A percentile compares a stretch with the other conserved stretches of the same genome.
phyloP scores from a whole-genome alignment of 495 filamentous ascomycete species.

The Xylaria intraflava region DNA sequence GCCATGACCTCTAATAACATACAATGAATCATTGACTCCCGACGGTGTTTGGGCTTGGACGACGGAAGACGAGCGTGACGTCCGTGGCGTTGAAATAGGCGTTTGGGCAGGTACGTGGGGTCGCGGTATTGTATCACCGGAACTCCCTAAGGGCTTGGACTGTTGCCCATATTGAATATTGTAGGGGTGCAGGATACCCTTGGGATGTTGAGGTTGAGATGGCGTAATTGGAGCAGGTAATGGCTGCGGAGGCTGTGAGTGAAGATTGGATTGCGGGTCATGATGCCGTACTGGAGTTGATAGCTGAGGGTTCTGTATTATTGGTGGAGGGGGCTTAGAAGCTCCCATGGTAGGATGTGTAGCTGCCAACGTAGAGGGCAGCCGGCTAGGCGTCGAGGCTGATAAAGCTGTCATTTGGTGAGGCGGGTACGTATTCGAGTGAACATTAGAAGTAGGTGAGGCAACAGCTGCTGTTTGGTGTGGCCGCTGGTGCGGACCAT shows the following conservation, averaged over 20 bases:
- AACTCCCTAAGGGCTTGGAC: slow-evolving; percentile 24
- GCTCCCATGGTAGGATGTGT: slow-evolving; percentile 13
- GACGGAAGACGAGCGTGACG: slow-evolving; percentile 9
- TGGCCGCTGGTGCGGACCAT: slow-evolving; percentile 18
- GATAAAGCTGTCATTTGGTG: slow-evolving; percentile 17
- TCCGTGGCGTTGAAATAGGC: slow-evolving; percentile 14
- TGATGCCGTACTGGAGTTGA: slow-evolving; percentile 14
- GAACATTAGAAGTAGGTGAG: slow-evolving; percentile 16
- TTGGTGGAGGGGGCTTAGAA: slow-evolving; percentile 18
- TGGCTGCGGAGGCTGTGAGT: slow-evolving; percentile 14
- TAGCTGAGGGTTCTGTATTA: slow-evolving; percentile 17
- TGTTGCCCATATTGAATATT: slow-evolving; percentile 38
- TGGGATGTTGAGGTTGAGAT: slow-evolving; percentile 27
- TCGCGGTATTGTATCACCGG: slow-evolving; percentile 14
- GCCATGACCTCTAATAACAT: slow-evolving; percentile 32
- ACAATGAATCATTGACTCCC: slow-evolving; percentile 5
- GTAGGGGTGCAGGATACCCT: slow-evolving; percentile 26
- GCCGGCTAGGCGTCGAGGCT: slow-evolving; percentile 22
- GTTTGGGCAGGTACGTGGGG: slow-evolving; percentile 21
- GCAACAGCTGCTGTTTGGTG: slow-evolving; percentile 14
- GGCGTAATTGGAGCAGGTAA: slow-evolving; percentile 20
- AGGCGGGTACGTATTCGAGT: slow-evolving; percentile 10
- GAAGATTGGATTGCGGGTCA: slow-evolving; percentile 4
- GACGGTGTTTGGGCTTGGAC: slow-evolving; percentile 19
- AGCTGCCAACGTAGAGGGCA: slow-evolving; percentile 20